Evolutionary conservation across 345 rosid species (phyloP).

Genomic region (Geranium rotundifolium): DNA sequence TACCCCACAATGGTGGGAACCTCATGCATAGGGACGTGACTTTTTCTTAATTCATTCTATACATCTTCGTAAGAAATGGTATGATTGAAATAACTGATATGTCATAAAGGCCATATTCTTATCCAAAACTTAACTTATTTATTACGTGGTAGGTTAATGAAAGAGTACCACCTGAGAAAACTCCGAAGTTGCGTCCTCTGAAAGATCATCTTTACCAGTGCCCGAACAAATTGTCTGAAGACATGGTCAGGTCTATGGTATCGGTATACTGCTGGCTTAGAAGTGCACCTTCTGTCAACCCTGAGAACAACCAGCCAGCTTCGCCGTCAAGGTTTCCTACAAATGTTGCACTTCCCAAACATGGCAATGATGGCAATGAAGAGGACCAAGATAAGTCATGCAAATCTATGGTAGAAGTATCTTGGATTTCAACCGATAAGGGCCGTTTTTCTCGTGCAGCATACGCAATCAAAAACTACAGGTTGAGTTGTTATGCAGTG

Average conservation of each 20-base stretch:
- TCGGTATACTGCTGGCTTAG: slow-evolving; percentile 75
- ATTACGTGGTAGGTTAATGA: slow-evolving; percentile 18
- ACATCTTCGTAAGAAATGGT: not conserved
- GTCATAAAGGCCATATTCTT: not conserved
- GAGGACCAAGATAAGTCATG: slow-evolving; percentile 56
- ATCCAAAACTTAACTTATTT: not conserved
- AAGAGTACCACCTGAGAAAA: slow-evolving; percentile 26
- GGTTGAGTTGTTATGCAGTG: slow-evolving; percentile 25
- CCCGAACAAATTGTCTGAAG: slow-evolving; percentile 83
- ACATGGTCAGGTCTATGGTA: slow-evolving; percentile 86
- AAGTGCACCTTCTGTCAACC: slow-evolving; percentile 27
- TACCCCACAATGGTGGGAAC: too few species aligned
- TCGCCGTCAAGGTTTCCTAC: slow-evolving; percentile 52
- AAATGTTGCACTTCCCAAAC: slow-evolving; percentile 46
- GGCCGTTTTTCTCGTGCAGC: slow-evolving; percentile 57
- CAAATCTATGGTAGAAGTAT: slow-evolving; percentile 62
- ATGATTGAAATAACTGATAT: not conserved
- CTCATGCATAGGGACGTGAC: too few species aligned
- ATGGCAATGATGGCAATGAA: slow-evolving; percentile 21
- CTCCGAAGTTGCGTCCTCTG: slow-evolving; percentile 33
- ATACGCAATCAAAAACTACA: slow-evolving; percentile 59
- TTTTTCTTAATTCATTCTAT: too few species aligned
- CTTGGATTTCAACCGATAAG: slow-evolving; percentile 62
- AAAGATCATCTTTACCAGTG: slow-evolving; percentile 77
- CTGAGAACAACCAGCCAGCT: slow-evolving; percentile 38